Base-by-base conservation (phyloP, 2,329 filamentous ascomycete genomes). In the Fusarium lyarnte region DNA sequence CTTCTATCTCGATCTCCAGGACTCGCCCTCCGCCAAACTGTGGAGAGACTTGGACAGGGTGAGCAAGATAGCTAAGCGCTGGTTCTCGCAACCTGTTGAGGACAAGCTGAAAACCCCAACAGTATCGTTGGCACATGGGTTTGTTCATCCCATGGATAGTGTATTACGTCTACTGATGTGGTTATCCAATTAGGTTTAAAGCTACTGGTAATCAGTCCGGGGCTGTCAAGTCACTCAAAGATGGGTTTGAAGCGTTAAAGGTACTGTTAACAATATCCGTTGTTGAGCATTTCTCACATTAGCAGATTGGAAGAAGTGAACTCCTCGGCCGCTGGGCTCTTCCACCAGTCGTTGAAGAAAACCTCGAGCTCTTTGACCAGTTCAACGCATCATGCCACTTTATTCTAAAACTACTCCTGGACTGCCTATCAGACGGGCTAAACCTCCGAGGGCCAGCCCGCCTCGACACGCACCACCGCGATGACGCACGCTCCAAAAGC, bases 1-100 rank as follows among this genome's bases (percentile, higher is more conserved):
- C 43, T 63, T 69, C 49, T 69, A 69, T 13, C 63, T 69, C 5
- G 66, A 69, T n/a, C 63, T 69, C 5, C 43, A 67, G 29, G 38
- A 35, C 9, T n/a, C 49, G 6, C 31, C 46, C 11, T 68, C 66
- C 5, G 41, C 19, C 4, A 62, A 68, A 3, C 25, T 69, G 8
- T 69, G 63, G 57, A 45, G 17, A 13, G 66, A 69, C 6, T 36
- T 67, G 17, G 23, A 63, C 1, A n/a, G 17, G 16, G 36, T 55
- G 2, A 58, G 52, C n/a, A n/a, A 16, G 10, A 52, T 42, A 8
- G 46, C 63, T 9, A 69, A 69, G 47, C 23, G 31, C 0, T 69
- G 63, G 66, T 69, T 67, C 39, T 16, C 38, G 19, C 63, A 69
- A 35, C 53, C 49, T 6, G 21, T 42, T 11, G 66, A 69, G 29